Conservation (phyloP, 2,329 filamentous ascomycete species). For the Pseudogymnoascus sp. region DNA sequence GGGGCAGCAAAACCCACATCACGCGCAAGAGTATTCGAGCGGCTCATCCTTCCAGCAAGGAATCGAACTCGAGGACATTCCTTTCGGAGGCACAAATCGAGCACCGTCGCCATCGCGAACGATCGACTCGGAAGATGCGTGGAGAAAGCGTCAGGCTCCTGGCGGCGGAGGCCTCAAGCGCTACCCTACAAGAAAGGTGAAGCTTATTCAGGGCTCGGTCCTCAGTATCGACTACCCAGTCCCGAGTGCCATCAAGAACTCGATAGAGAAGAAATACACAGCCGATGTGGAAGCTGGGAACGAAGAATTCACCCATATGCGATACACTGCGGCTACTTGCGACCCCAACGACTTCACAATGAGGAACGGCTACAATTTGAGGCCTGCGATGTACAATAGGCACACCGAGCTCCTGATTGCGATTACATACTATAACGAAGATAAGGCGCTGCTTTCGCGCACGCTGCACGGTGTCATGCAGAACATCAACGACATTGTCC, state of each 20-base stretch:
- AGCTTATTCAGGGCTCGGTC: slow-evolving; percentile 93
- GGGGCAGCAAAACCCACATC: slow-evolving; percentile 17
- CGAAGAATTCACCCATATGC: slow-evolving; percentile 97
- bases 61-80: slow-evolving; percentile 33
- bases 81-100: slow-evolving; percentile 44
- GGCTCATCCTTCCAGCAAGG: slow-evolving; percentile 28
- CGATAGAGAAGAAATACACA: slow-evolving; percentile 85
- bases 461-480: slow-evolving; percentile 98
- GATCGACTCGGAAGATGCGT: slow-evolving; percentile 63
- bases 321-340: slow-evolving; percentile 95
- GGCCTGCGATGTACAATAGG: slow-evolving; percentile 96
- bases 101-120: slow-evolving; percentile 50
- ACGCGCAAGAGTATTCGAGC: slow-evolving; percentile 29
- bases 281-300: slow-evolving; percentile 81
- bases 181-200: slow-evolving; percentile 92
- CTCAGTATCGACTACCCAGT: slow-evolving; percentile 96
- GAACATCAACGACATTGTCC: slow-evolving; percentile 97
- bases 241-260: slow-evolving; percentile 94
- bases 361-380: slow-evolving; percentile 97
- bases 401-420: slow-evolving; percentile 96
- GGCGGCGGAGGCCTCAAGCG: slow-evolving; percentile 66
- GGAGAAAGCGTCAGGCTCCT: slow-evolving; percentile 72
- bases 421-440: slow-evolving; percentile 99
- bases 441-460: slow-evolving; percentile 84
- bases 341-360: slow-evolving; percentile 98